Conservation (phyloP, 192 early-diverging fungal species). For the Umbelopsis sp. region DNA sequence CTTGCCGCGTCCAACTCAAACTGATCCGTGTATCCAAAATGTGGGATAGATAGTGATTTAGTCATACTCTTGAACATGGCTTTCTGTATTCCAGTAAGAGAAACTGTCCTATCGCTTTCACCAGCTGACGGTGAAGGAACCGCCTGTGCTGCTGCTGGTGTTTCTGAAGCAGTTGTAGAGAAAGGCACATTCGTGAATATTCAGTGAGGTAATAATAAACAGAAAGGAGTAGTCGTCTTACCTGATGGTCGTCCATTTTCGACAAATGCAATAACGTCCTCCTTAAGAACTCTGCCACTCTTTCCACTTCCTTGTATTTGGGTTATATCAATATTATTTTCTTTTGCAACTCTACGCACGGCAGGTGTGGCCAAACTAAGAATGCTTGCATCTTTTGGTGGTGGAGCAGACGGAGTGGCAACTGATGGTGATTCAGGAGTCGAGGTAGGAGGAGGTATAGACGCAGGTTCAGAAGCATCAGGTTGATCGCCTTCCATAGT, state of each 20-base stretch:
- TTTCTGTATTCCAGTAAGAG: slow-evolving; percentile 88
- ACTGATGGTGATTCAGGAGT: neutral
- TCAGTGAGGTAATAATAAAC: neutral
- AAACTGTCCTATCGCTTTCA: slow-evolving; percentile 55
- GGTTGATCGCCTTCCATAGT: slow-evolving; percentile 16
- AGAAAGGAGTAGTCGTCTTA: slow-evolving; percentile 2
- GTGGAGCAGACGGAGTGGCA: neutral
- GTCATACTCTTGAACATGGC: slow-evolving; percentile 98
- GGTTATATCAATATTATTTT: slow-evolving; percentile 75
- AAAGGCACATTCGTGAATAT: neutral
- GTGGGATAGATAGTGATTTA: slow-evolving; percentile 86
- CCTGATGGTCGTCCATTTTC: slow-evolving; percentile 32
- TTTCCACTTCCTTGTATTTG: slow-evolving; percentile 81
- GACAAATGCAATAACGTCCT: slow-evolving; percentile 77
- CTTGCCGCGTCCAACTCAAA: slow-evolving; percentile 74
- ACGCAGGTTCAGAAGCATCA: slow-evolving; percentile 35
- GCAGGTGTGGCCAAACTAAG: slow-evolving; percentile 81
- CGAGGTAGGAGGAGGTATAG: neutral
- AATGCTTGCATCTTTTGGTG: slow-evolving; percentile 35
- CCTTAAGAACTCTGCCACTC: slow-evolving; percentile 86
- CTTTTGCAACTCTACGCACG: slow-evolving; percentile 82
- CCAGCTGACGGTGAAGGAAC: slow-evolving; percentile 32
- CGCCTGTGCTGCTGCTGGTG: slow-evolving; percentile 19
- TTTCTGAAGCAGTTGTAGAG: neutral
- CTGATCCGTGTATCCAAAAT: slow-evolving; percentile 94